Base-by-base conservation (phyloP, 2,329 filamentous ascomycete genomes). In the Magnaporthiopsis rhizophila region DNA sequence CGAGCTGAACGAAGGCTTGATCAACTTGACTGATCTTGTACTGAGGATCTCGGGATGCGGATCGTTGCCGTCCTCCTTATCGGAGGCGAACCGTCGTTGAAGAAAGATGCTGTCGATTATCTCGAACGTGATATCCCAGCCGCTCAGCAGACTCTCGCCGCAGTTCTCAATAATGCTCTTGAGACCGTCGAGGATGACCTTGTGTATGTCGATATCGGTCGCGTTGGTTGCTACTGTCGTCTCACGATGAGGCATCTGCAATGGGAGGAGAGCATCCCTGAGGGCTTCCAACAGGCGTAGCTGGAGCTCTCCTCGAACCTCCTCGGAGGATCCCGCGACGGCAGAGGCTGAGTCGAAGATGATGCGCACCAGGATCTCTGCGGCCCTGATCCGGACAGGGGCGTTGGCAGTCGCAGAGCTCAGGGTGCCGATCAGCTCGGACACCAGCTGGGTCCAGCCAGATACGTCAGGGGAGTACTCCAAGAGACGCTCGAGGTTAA, bases 1-100 rank as follows among this genome's bases (percentile, higher is more conserved):
- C 2, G 93, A 96, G 68, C 86, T 89, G 74, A 99, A 99, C 0
- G 94, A 90, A 21, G 91, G 89, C 66, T 92, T 86, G 62, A 97
- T 90, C 28, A 98, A 83, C 68, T 88, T 89, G 59, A 87, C 82
- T 15, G 92, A 94, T 61, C 83, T 78, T 8, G 84, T 86, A 38
- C 75, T 77, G 1, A 86, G 74, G 0, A 74, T 69, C 21, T 58
- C 34, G 12, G 62, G 56, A n/a, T 57, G 57, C n/a, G 9, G 28
- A 28, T 21, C 38, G 2, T 72, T 72, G 71, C 69, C 13, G 73
- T 72, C 7, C 74, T 71, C 26, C 67, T 68, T 73, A 68, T 73
- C 61, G 24, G 57, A 15, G 18, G 28, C 34, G 36, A 32, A 18
- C 30, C 36, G 28, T 6, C 50, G 62, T 24, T n/a, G 75, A 57